Evolutionary conservation across 495 filamentous ascomycete genomes (phyloP).

Genomic region (Tuber umbilicatum): DNA sequence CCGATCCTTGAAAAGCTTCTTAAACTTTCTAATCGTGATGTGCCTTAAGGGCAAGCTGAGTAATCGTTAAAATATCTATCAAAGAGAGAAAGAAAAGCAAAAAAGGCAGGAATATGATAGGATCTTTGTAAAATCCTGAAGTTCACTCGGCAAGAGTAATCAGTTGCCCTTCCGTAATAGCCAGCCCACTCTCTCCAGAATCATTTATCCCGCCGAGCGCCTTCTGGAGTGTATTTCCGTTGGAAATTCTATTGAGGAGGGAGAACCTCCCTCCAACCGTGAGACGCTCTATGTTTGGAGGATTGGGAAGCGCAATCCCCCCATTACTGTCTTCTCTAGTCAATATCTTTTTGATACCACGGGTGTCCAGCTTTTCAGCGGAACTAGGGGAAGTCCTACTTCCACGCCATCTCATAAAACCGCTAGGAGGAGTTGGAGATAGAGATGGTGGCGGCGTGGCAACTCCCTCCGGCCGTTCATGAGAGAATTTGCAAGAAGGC

Average conservation of each 20-base stretch:
- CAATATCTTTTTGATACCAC: neutral
- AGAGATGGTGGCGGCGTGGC: neutral
- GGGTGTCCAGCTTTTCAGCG: neutral
- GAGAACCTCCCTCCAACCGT: neutral
- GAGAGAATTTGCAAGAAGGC: slow-evolving; percentile 38
- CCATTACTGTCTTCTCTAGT: neutral
- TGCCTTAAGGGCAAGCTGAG: neutral
- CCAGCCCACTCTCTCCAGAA: neutral
- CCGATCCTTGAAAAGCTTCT: neutral
- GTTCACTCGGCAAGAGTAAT: slow-evolving; percentile 21
- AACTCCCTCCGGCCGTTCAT: slow-evolving; percentile 25
- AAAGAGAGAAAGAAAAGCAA: neutral
- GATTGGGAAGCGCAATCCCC: neutral
- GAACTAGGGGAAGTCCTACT: slow-evolving; percentile 5
- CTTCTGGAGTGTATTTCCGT: neutral
- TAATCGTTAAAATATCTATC: neutral
- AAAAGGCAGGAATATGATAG: neutral
- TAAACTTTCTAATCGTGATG: neutral
- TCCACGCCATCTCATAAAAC: slow-evolving; percentile 6
- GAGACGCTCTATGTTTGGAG: neutral
- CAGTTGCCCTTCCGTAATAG: slow-evolving; percentile 15
- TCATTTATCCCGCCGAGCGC: neutral
- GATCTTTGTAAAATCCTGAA: neutral
- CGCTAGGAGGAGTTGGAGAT: neutral
- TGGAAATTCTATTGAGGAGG: neutral